Conservation (phyloP, 2,329 filamentous ascomycete species). For the Chrysoporthe puriensis region DNA sequence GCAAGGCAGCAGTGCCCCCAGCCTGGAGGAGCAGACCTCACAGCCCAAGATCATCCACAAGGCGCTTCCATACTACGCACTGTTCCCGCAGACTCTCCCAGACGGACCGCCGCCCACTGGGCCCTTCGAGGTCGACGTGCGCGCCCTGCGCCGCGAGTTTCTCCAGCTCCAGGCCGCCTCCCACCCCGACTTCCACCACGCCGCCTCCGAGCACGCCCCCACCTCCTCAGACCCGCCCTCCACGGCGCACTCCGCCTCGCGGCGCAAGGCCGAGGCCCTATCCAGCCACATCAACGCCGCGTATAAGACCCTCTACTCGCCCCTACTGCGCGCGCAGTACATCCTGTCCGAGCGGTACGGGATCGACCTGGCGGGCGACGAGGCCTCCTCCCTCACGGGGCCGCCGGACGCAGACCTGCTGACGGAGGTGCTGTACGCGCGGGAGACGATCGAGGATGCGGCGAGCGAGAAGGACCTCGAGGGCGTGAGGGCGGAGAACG, state of each 20-base stretch:
- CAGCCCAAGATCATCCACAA: conserved; percentile 19
- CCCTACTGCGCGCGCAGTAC: conserved; percentile 86
- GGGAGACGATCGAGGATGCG: conserved; percentile 76
- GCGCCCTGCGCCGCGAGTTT: conserved; percentile 79
- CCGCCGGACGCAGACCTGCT: conserved; percentile 66
- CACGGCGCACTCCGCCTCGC: conserved; percentile 29
- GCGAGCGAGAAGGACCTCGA: conserved; percentile 66
- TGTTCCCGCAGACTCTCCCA: conserved; percentile 83
- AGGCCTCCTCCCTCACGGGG: conserved; percentile 66
- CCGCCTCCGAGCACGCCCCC: conserved; percentile 27
- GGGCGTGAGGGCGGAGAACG: conserved; percentile 66
- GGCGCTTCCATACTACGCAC: conserved; percentile 65
- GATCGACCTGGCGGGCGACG: conserved; percentile 79
- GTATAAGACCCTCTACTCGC: conserved; percentile 80
- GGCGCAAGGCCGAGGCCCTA: conserved; percentile 69
- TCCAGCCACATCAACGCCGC: conserved; percentile 88
- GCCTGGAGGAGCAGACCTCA: neutral
- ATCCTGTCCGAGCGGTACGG: conserved; percentile 71
- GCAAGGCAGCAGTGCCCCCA: neutral
- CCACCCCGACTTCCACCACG: conserved; percentile 70
- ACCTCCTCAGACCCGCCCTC: conserved; percentile 1
- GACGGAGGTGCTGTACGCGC: conserved; percentile 78
- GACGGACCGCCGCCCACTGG: conserved; percentile 76
- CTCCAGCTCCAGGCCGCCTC: conserved; percentile 77
- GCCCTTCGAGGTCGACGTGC: conserved; percentile 73